phyloP scores from a whole-genome alignment of 1,139 yeast genomes.

The Suhomyces wounanorum region DNA sequence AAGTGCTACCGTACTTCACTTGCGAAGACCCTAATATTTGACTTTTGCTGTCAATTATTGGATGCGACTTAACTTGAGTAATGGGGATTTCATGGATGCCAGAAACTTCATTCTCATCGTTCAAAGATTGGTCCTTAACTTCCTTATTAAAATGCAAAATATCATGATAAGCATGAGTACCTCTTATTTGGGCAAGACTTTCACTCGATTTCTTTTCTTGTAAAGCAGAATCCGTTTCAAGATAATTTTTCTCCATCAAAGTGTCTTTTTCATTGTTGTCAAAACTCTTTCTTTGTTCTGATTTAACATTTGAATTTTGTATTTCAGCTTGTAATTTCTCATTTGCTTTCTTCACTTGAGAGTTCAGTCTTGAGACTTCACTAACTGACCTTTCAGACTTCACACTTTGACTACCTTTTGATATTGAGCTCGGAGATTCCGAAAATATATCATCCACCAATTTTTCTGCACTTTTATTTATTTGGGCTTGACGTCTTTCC shows the following conservation, averaged over 20 bases:
- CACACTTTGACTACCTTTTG: slow-evolving; percentile 6
- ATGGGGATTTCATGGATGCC: not conserved
- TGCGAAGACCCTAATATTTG: not conserved
- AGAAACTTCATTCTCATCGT: not conserved
- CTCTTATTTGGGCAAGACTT: not conserved
- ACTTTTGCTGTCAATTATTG: not conserved
- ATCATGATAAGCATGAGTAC: not conserved
- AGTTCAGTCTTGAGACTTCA: slow-evolving; percentile 2
- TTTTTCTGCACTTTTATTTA: slow-evolving; percentile 35
- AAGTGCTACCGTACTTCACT: slow-evolving; percentile 3
- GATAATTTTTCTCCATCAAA: not conserved
- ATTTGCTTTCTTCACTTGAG: slow-evolving; percentile 1
- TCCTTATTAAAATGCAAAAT: not conserved
- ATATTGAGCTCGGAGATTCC: slow-evolving; percentile 7
- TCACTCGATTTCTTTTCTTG: not conserved
- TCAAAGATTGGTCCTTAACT: not conserved
- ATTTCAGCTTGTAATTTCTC: slow-evolving; percentile 3
- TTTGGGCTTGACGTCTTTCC: slow-evolving; percentile 26
- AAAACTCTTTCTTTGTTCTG: not conserved
- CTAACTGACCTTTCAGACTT: slow-evolving; percentile 6
- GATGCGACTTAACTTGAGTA: not conserved
- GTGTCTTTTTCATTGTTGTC: not conserved
- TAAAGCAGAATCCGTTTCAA: not conserved
- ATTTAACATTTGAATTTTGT: not conserved
- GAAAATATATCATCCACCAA: slow-evolving; percentile 47